These are phyloP conservation scores for Syncephalis plumigaleata DNA, from an alignment of 371 early-diverging fungal species.

Conservation along the genomic window DNA sequence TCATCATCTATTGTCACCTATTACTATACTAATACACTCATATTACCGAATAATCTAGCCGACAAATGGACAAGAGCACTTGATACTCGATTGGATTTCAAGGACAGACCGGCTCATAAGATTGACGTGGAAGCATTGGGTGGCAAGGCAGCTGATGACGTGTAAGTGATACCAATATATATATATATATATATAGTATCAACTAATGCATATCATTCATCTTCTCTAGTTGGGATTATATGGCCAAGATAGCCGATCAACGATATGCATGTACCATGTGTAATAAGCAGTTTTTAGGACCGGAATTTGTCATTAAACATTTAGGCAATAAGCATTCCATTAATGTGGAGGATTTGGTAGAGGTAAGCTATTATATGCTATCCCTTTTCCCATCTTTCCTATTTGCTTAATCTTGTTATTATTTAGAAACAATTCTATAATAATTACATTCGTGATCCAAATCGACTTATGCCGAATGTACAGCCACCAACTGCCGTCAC, in stretches of 20 bases:
- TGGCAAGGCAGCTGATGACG: constrained; percentile 40
- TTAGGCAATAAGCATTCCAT: constrained; percentile 69
- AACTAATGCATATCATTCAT: too few species aligned
- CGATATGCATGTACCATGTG: constrained; percentile 84
- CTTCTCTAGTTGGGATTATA: constrained; percentile 10
- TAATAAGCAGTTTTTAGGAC: constrained; percentile 85
- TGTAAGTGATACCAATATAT: constrained; percentile 10
- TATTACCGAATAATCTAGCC: constrained; percentile 17
- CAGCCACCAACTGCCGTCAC: constrained; percentile 11
- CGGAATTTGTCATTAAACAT: constrained; percentile 87
- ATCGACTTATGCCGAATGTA: constrained; percentile 14
- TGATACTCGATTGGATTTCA: constrained; percentile 2
- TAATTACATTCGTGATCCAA: constrained; percentile 71
- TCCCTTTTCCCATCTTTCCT: neutral
- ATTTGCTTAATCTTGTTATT: neutral
- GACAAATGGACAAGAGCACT: constrained; percentile 9
- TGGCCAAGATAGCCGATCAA: constrained; percentile 24
- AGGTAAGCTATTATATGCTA: constrained; percentile 15
- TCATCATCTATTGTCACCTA: too few species aligned
- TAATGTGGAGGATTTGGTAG: constrained; percentile 7
- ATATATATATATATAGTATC: too few species aligned
- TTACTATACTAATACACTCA: too few species aligned
- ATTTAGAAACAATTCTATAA: constrained; percentile 49
- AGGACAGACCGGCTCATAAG: neutral
- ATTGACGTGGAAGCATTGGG: constrained; percentile 2